Base-by-base conservation (phyloP, 2,329 filamentous ascomycete species). In the Neurospora crassa region DNA sequence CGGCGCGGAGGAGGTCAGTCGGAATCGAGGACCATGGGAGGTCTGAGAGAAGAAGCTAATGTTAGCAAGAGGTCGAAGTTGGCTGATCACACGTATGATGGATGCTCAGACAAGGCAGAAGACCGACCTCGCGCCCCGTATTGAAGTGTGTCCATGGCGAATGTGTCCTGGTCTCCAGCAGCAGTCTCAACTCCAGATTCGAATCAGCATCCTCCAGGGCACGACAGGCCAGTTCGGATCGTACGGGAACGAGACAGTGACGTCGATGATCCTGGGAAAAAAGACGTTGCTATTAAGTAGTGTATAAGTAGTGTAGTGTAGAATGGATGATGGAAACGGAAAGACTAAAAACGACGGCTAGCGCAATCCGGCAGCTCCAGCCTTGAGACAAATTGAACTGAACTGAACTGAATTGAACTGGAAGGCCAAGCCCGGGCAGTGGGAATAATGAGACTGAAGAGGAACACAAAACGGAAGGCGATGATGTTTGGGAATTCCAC, bases 1-100 rank as follows among this genome's bases (percentile, higher is more conserved):
- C 87, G 73, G 84, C 84, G 68, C 84, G 82, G 68, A 89, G 82
- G 47, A 84, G 70, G 45, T 84, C 80, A 72, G 86, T 88, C 3
- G 87, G 81, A 43, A 88, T 80, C n/a, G 82, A 83, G 67, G 84
- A 81, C 85, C 86, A 83, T 40, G 79, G 77, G 47, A 76, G 74
- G 74, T 80, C 82, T 83, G 72, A 29, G 16, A 53, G 8, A 16
- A 40, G 24, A 18, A 69, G 20, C n/a, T 68, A 7, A 68, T 37
- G 40, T 69, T 70, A 67, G 68, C 47, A 67, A 53, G 24, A 41
- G 41, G 41, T 59, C n/a, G n/a, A n/a, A n/a, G n/a, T 41, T 67
- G 43, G 40, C 29, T 8, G n/a, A 53, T 14, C 5, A 45, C 42
- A 10, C 2, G 42, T n/a, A 10, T 4, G 42, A n/a, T 5, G 10